phyloP scores from a whole-genome alignment of 1,284 basidiomycete genomes.

The Austroboletus niveus region DNA sequence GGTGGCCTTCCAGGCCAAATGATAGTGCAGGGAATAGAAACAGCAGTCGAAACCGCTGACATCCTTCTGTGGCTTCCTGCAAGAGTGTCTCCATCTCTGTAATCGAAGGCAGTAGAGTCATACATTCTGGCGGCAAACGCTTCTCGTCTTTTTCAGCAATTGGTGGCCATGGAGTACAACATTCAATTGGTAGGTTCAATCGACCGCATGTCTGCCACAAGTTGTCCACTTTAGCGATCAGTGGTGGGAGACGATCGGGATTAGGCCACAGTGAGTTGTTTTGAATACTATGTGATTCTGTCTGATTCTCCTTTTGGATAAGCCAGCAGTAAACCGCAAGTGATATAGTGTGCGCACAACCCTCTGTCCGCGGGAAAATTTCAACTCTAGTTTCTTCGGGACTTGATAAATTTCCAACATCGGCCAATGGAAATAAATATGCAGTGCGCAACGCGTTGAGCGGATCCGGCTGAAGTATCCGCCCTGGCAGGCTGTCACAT shows the following conservation, averaged over 20 bases:
- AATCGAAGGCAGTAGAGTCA: no score
- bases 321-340: not conserved
- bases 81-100: not conserved
- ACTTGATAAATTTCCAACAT: not conserved
- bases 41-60: not conserved
- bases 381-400: not conserved
- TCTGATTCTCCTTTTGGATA: not conserved
- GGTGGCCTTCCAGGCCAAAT: not conserved
- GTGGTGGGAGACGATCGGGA: not conserved
- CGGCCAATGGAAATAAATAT: not conserved
- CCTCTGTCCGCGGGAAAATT: not conserved
- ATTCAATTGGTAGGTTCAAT: no score
- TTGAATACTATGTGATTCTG: not conserved
- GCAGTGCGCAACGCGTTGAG: not conserved
- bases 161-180: no score
- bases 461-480: not conserved
- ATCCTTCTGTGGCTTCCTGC: not conserved
- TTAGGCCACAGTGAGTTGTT: not conserved
- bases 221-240: not conserved
- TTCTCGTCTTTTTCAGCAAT: no score
- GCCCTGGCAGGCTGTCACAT: not conserved
- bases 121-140: not conserved
- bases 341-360: not conserved
- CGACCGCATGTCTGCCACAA: not conserved
- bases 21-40: not conserved